A percentile compares a stretch with the other conserved stretches of the same genome.
Evolutionary conservation across 805 yeast genomes (phyloP).

Genomic region (Metschnikowia arizonensis): DNA sequence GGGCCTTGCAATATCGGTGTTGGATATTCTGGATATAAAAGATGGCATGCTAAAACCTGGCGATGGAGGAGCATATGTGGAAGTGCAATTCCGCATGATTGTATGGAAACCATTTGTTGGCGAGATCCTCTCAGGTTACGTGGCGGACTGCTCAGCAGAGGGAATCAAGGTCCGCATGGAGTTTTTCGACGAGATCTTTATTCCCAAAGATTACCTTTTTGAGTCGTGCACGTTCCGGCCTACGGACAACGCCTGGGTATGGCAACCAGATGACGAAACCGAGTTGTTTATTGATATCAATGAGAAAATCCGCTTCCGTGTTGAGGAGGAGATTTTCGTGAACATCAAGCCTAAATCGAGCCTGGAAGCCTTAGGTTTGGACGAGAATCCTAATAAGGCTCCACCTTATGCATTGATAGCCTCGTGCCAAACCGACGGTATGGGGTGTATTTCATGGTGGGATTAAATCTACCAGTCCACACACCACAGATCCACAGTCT

Average conservation of each 20-base stretch:
- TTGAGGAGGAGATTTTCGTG: slow-evolving; percentile 83
- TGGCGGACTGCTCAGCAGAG: slow-evolving; percentile 78
- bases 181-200: slow-evolving; percentile 87
- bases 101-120: slow-evolving; percentile 95
- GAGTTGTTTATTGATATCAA: slow-evolving; percentile 81
- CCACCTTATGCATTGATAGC: slow-evolving; percentile 87
- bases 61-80: slow-evolving; percentile 83
- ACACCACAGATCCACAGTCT: no score
- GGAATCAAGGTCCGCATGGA: slow-evolving; percentile 84
- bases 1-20: slow-evolving; percentile 80
- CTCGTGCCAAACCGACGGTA: slow-evolving; percentile 92
- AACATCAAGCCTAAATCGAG: slow-evolving; percentile 80
- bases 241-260: slow-evolving; percentile 92
- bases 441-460: slow-evolving; percentile 98
- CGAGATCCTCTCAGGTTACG: slow-evolving; percentile 90
- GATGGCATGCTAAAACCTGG: slow-evolving; percentile 93
- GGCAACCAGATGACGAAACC: slow-evolving; percentile 75
- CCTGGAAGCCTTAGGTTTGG: slow-evolving; percentile 41
- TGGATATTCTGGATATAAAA: slow-evolving; percentile 76
- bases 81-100: slow-evolving; percentile 67
- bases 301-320: slow-evolving; percentile 86
- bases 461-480: no score
- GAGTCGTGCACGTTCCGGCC: slow-evolving; percentile 66
- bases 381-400: slow-evolving; percentile 37
- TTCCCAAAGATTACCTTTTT: slow-evolving; percentile 78